Evolutionary conservation across 2,329 filamentous ascomycete genomes (phyloP).

Genomic region (Aspergillus awamori): DNA sequence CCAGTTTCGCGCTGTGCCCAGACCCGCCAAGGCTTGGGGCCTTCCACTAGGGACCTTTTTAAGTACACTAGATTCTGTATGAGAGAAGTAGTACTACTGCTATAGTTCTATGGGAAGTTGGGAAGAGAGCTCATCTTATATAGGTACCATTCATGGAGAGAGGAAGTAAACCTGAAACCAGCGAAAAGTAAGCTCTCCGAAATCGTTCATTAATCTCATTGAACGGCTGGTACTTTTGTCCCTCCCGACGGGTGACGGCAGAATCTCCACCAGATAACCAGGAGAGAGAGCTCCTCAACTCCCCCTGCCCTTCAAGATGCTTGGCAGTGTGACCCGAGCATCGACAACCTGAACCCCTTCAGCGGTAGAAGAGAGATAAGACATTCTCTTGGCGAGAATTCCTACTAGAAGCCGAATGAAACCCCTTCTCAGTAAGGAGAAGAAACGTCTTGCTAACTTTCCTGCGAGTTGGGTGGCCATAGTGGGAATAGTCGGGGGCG

Average conservation of each 20-base stretch:
- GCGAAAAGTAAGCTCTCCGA: too few relatives aligned
- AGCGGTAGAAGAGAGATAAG: background rate
- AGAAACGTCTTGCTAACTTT: background rate
- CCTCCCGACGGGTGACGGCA: background rate
- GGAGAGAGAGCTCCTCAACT: background rate
- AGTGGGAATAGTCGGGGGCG: background rate
- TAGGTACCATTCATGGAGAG: too few relatives aligned
- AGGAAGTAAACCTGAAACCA: too few relatives aligned
- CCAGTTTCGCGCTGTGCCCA: background rate
- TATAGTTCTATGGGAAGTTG: too few relatives aligned
- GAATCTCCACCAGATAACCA: background rate
- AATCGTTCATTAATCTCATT: too few relatives aligned
- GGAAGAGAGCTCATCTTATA: too few relatives aligned
- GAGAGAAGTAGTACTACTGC: too few relatives aligned
- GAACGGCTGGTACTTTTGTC: background rate
- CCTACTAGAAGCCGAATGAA: background rate
- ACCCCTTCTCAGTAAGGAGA: constrained; percentile 1
- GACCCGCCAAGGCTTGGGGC: background rate
- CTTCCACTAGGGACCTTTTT: background rate
- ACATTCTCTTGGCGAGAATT: constrained; percentile 2
- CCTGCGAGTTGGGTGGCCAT: background rate
- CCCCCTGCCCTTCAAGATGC: background rate
- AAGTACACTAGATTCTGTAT: too few relatives aligned
- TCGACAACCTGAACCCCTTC: background rate
- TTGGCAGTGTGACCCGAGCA: constrained; percentile 3